Evolutionary conservation across 306 rosid species (phyloP).

Genomic region (Glycine latifolia): DNA sequence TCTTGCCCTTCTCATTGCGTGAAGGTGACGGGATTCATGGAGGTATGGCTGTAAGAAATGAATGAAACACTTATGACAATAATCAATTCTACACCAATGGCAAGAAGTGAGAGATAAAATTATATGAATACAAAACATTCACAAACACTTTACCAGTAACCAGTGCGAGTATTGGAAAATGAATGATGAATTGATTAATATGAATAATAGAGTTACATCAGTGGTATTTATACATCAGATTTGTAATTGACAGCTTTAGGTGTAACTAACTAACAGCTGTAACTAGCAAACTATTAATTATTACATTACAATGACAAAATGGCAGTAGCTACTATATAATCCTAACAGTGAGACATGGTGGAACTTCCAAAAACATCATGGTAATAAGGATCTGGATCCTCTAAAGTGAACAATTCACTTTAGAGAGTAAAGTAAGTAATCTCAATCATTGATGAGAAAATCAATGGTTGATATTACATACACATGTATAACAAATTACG

Average conservation of each 20-base stretch:
- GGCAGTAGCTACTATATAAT: no score
- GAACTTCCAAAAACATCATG: background rate
- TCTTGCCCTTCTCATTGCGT: slow-evolving; percentile 91
- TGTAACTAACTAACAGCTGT: no score
- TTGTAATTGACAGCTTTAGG: no score
- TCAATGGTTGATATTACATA: background rate
- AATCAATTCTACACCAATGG: slow-evolving; percentile 27
- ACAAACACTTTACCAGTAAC: background rate
- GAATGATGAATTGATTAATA: no score
- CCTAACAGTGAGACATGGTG: background rate
- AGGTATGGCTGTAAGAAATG: slow-evolving; percentile 78
- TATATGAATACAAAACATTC: background rate
- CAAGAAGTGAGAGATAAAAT: slow-evolving; percentile 2
- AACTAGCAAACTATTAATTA: no score
- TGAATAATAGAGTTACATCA: no score
- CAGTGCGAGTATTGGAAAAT: background rate
- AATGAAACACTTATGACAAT: slow-evolving; percentile 17
- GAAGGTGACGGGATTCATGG: slow-evolving; percentile 86
- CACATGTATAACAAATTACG: background rate
- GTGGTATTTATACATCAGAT: no score
- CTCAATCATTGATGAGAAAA: background rate
- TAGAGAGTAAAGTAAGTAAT: background rate
- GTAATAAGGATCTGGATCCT: background rate
- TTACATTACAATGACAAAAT: no score
- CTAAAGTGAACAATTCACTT: background rate